Base-by-base conservation (phyloP, 345 rosid genomes). In the Pistacia vera region DNA sequence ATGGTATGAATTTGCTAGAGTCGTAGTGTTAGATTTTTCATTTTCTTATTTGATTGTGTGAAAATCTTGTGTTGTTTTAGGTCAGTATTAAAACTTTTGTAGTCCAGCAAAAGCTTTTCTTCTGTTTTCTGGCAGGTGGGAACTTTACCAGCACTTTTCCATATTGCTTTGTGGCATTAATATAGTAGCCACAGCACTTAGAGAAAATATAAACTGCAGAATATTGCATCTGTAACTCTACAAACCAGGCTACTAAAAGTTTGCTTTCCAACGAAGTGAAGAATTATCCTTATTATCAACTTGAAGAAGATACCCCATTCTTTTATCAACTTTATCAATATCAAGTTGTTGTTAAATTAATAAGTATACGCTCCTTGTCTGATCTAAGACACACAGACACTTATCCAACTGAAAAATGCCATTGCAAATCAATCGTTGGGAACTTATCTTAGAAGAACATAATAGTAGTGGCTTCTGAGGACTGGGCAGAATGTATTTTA, bases 1-100 rank as follows among this genome's bases (percentile, higher is more conserved):
- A 93, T 22, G 99, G 99, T 95, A 83, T 81, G 74, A n/a, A 38
- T 51, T 69, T 55, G 22, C 25, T 25, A 25, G 25, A 25, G 25
- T 25, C 11, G 6, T 3, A 38, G 22, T 25, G 25, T 25, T 22
- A 11, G 22, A 33, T 35, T 56, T 30, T 1, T 70, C 3, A n/a
- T 36, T 56, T 56, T 38, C 46, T 11, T 62, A 8, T 28, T 2
- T 52, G 5, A 46, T 72, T 13, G 9, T 2, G 8, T 33, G 13
- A 58, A 9, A 72, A 25, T 57, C 8, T 38, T 71, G 33, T 57
- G 20, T n/a, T 70, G 46, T 57, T 16, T 58, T 11, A 6, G 44
- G 44, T 41, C 8, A 41, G 44, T 41, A 1, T 0, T 25, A 25
- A 25, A 25, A 25, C 25, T 25, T 25, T 25, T 25, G 25, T 25